Conservation (phyloP, 148 eudicot species). For the Nyssa sinensis region DNA sequence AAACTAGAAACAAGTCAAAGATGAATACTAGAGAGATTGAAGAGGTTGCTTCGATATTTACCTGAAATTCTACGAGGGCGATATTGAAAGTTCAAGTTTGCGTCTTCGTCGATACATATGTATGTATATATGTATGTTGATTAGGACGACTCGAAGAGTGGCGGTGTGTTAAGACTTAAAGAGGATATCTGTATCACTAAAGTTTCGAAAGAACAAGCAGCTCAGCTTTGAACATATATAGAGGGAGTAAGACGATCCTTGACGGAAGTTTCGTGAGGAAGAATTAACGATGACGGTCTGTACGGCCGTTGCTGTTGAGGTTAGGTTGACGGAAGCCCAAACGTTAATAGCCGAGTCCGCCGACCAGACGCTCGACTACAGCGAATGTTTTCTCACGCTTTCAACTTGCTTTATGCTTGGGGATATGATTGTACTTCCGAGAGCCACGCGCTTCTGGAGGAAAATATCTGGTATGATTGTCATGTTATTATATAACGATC, state of each 20-base stretch:
- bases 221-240: not conserved
- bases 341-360: no score
- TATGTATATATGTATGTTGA: not conserved
- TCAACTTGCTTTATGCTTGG: not conserved
- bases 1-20: not conserved
- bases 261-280: slow-evolving; percentile 3
- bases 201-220: slow-evolving; percentile 16
- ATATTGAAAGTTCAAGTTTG: not conserved
- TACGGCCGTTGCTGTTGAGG: not conserved
- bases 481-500: no score
- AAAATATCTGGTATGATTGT: no score
- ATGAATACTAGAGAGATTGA: not conserved
- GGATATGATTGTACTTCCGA: no score
- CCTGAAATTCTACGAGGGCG: slow-evolving; percentile 21
- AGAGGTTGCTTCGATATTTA: not conserved
- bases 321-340: slow-evolving; percentile 6
- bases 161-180: not conserved
- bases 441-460: no score
- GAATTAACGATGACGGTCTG: slow-evolving; percentile 18
- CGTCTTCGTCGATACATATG: not conserved
- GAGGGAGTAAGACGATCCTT: not conserved
- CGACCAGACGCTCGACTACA: slow-evolving; percentile 24
- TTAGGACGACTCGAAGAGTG: not conserved
- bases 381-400: not conserved
- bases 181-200: not conserved